Evolutionary conservation across 23 red algal genomes (phyloP).

Genomic region (Gracilaria caudata): DNA sequence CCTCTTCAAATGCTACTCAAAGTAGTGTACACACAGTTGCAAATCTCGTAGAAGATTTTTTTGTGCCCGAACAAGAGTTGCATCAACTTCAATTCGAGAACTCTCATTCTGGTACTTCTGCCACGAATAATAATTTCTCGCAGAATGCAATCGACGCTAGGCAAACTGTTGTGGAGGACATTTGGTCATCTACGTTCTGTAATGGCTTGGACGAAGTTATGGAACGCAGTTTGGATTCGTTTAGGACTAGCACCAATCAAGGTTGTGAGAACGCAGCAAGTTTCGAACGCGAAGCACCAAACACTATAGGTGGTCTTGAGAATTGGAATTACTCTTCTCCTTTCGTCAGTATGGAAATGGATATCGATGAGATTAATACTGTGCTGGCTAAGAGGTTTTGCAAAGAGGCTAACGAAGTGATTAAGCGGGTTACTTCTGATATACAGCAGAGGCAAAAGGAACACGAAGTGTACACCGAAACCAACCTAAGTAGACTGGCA

Average conservation of each 20-base stretch:
- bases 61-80: no score
- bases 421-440: background rate
- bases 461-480: background rate
- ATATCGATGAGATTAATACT: background rate
- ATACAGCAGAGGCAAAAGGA: background rate
- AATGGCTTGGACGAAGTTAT: no score
- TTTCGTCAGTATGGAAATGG: background rate
- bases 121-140: background rate
- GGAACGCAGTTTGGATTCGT: background rate
- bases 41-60: no score
- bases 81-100: background rate
- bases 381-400: background rate
- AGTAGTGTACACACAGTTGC: no score
- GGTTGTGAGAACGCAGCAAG: background rate
- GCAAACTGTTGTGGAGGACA: no score
- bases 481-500: background rate
- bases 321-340: background rate
- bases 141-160: no score
- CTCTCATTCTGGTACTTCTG: no score
- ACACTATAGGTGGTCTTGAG: background rate
- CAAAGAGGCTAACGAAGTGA: background rate
- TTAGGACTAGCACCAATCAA: background rate
- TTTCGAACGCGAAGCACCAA: background rate
- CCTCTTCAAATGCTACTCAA: no score
- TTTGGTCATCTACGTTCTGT: no score